Evolutionary conservation across 2,329 filamentous ascomycete species (phyloP), one percentile per base, ranked within the genome.

Genomic region (Arachnomyces sp.): DNA sequence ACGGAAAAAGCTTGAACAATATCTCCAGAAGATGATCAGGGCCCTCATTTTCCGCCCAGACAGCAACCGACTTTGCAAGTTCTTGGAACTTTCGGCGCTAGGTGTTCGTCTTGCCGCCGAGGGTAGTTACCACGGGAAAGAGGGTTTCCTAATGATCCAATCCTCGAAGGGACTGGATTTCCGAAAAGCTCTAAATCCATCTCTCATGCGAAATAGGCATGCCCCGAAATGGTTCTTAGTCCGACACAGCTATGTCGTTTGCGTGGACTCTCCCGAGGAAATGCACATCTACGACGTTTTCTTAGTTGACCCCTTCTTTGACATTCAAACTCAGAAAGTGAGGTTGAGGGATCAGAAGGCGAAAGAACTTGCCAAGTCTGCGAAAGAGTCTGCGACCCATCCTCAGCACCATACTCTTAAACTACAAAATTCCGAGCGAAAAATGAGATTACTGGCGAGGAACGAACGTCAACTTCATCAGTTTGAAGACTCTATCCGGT

Each of bases 211-310:
- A 56, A 79, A 80, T 38, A 78, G 88, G 9, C 89, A 95, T 63
- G 83, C 79, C 45, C 86, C 88, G 13, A 95, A 95, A 61, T 98
- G 92, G 92, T 98, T 98, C 59, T 71, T 96, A 14, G 88, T 98
- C n/a, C 76, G 92, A 38, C 89, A 96, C 63, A 96, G 88, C 66
- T 98, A 98, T 56, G 82, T 98, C 44, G 90, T 94, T 33, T 95
- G 90, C 51, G 89, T 96, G n/a, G 90, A 96, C 58, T 95, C 92
- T 0, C 92, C 92, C 0, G 90, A 96, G 60, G 94, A 94, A 53
- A 94, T 96, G 84, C 90, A 94, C 55, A 93, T 96, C 28, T 95
- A 94, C 59, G 93, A 98, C 64, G 92, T 98, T 15, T 96, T 95
- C 61, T 73, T 98, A n/a, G 85, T 96, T 17, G 92, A 98, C 57